Evolutionary conservation across 257 asterid species (phyloP).

Genomic region (Solanum acaule): DNA sequence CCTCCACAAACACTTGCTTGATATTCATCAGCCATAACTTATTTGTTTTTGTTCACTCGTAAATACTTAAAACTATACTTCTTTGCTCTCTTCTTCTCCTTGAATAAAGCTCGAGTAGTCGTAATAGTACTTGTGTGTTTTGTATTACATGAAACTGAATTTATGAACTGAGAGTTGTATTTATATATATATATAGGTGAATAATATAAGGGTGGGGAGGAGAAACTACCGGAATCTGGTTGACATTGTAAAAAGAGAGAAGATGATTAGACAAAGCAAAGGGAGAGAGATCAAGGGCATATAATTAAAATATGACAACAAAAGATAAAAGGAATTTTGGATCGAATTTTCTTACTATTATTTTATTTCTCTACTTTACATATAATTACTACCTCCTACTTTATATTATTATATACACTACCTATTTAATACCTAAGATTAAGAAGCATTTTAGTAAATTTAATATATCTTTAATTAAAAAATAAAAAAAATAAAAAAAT

Average conservation of each 20-base stretch:
- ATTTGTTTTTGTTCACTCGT: not conserved
- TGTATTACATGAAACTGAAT: slow-evolving; percentile 27
- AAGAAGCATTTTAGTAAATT: not conserved
- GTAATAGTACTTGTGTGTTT: not conserved
- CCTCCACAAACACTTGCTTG: slow-evolving; percentile 53
- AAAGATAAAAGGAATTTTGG: slow-evolving; percentile 5
- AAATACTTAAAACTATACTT: not conserved
- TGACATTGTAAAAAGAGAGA: slow-evolving; percentile 26
- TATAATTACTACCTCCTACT: not conserved
- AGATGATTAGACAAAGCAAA: slow-evolving; percentile 18
- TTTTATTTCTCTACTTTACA: slow-evolving; percentile 7
- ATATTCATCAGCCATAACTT: slow-evolving; percentile 50
- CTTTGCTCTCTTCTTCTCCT: not conserved
- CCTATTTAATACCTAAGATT: not conserved
- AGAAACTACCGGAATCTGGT: slow-evolving; percentile 33
- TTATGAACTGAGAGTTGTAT: not conserved
- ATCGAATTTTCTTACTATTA: slow-evolving; percentile 4
- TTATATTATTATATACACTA: not conserved
- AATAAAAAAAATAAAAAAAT: too few relatives aligned
- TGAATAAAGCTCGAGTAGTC: not conserved
- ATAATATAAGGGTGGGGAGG: slow-evolving; percentile 9
- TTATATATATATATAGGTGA: slow-evolving; percentile 3
- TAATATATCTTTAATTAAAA: not conserved
- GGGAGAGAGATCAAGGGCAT: not conserved
- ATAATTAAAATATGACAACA: slow-evolving; percentile 6